Evolutionary conservation across 169 alveolate genomes (phyloP).

Genomic region (Plasmodium adleri): DNA sequence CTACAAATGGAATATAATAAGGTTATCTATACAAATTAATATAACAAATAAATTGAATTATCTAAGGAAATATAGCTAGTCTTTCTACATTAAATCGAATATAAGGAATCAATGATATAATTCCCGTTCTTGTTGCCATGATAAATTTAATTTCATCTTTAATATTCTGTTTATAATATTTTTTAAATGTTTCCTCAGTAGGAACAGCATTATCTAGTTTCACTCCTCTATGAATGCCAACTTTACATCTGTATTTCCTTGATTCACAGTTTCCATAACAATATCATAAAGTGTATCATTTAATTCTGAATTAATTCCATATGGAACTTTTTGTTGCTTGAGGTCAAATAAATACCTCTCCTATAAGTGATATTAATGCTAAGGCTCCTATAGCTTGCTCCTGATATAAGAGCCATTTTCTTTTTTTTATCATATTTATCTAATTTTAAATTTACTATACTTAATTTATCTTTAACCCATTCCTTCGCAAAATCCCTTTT

Average conservation of each 20-base stretch:
- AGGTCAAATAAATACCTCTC: slow-evolving; percentile 13
- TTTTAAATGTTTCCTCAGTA: slow-evolving; percentile 5
- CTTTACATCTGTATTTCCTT: slow-evolving; percentile 4
- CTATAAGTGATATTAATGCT: slow-evolving; percentile 20
- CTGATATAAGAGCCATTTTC: slow-evolving; percentile 14
- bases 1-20: slow-evolving; percentile 1
- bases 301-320: slow-evolving; percentile 13
- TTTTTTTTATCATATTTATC: slow-evolving; percentile 22
- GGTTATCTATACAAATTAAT: not conserved
- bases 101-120: slow-evolving; percentile 2
- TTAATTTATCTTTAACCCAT: slow-evolving; percentile 6
- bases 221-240: slow-evolving; percentile 2
- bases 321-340: not conserved
- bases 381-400: slow-evolving; percentile 7
- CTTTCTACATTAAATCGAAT: slow-evolving; percentile 17
- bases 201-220: slow-evolving; percentile 10
- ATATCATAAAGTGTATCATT: slow-evolving; percentile 8
- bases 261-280: slow-evolving; percentile 13
- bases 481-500: slow-evolving; percentile 8
- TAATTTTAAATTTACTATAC: slow-evolving; percentile 10
- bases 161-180: slow-evolving; percentile 7
- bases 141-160: not conserved
- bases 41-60: not conserved
- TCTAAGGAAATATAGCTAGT: not conserved
- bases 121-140: not conserved